Percentiles rank a stretch among this genome's conserved stretches.
phyloP scores from a whole-genome alignment of 768 basidiomycete genomes.

The Neoboletus brunneissimus region DNA sequence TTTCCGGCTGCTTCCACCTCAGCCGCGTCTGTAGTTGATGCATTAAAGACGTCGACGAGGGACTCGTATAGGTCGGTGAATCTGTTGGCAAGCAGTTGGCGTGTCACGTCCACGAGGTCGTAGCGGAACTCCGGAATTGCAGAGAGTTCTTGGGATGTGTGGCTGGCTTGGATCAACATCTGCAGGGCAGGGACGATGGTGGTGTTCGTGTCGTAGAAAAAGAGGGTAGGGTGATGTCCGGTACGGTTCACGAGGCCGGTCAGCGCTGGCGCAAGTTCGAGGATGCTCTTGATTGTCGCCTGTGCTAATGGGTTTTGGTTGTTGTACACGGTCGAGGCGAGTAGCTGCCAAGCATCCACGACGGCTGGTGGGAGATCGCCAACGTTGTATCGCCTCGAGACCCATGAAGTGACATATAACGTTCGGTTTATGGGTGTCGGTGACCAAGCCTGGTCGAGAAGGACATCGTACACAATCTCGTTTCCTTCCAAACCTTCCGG shows the following conservation, averaged over 20 bases:
- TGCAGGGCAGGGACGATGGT: conserved; percentile 77
- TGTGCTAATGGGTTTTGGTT: conserved; percentile 34
- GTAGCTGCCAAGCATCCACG: conserved; percentile 36
- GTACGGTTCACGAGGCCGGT: conserved; percentile 34
- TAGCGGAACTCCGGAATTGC: conserved; percentile 35
- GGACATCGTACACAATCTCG: conserved; percentile 41
- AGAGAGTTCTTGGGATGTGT: conserved; percentile 14
- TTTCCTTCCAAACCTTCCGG: conserved; percentile 44
- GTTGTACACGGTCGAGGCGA: conserved; percentile 39
- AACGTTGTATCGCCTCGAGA: conserved; percentile 35
- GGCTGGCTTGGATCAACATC: conserved; percentile 50
- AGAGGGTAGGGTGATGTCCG: conserved; percentile 32
- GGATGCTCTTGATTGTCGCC: conserved; percentile 37
- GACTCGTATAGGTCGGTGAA: conserved; percentile 34
- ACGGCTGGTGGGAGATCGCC: conserved; percentile 23
- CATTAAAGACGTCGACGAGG: conserved; percentile 31
- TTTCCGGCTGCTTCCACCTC: conserved; percentile 23
- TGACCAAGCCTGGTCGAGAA: conserved; percentile 43
- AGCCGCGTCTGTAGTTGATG: conserved; percentile 15
- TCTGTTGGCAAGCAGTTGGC: conserved; percentile 39
- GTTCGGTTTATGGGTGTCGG: conserved; percentile 31
- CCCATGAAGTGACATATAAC: conserved; percentile 34
- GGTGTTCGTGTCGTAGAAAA: conserved; percentile 38
- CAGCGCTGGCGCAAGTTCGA: conserved; percentile 36
- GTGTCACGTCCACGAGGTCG: conserved; percentile 40